Base-by-base conservation (phyloP, 1,284 basidiomycete genomes). In the Thelephora terrestris region DNA sequence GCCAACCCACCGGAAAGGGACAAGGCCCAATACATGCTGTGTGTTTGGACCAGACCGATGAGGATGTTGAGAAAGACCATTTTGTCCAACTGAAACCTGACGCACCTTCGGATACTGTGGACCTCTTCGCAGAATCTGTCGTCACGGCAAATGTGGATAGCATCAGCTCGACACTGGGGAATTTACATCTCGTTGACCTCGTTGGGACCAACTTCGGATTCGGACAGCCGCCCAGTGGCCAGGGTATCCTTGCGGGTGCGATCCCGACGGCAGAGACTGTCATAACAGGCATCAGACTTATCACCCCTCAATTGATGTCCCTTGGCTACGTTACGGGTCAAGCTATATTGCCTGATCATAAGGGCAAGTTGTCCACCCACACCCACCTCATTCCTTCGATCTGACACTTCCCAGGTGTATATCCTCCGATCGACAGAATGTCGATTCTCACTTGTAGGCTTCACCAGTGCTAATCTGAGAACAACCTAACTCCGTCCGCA, bases 231-330 rank as follows among this genome's bases (percentile, higher is more conserved):
- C 76, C 65, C 16, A 70, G 72, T 50, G 73, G 69, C 4, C 59
- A 67, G 9, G 85, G 86, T 3, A 59, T 86, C 18, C 67, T 89
- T 21, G 74, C 81, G 16, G 86, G 86, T 9, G 76, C 85, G 7
- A 60, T 89, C 6, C 87, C 86, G 3, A 85, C 81, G 1, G 73
- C 85, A 4, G 78, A 78, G 61, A 78, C 83, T 0, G 71, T 90
- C 24, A 64, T 85, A 25, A 68, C 78, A 7, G 86, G 86, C 5
- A 66, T 85, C 16, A 67, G 76, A 53, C 71, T 81, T 59, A 74
- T 89, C 42, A 87, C 85, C 0, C 84, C 85, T 0, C 75, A 86
- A 57, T 69, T 90, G 32, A 75, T 90, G 78, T 77, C 81, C 0
- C 62, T 90, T 24, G 84, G 86, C 7, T 88, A 78, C 61, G 84